These are phyloP conservation scores for Populus trichocarpa DNA, from an alignment of 441 rosid species.

Conservation along the genomic window DNA sequence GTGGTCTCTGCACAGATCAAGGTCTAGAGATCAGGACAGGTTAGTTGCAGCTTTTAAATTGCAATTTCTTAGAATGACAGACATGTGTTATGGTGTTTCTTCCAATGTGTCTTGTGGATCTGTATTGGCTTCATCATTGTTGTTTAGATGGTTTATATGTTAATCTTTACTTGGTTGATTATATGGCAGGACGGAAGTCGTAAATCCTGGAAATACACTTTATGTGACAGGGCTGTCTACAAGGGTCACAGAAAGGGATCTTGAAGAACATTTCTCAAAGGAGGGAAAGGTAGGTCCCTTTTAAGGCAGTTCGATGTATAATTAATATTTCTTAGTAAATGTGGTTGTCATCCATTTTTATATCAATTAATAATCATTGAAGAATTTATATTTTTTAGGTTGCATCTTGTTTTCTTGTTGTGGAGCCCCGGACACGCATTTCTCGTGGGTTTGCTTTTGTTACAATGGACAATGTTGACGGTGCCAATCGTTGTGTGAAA, in stretches of 20 bases:
- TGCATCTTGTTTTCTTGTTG: slow-evolving; percentile 82
- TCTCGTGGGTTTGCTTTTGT: slow-evolving; percentile 98
- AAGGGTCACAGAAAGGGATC: slow-evolving; percentile 84
- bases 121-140: not conserved
- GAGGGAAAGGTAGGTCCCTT: slow-evolving; percentile 77
- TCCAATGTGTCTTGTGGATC: not conserved
- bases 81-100: not conserved
- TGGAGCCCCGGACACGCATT: slow-evolving; percentile 89
- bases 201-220: slow-evolving; percentile 78
- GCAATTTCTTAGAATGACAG: not conserved
- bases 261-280: slow-evolving; percentile 89
- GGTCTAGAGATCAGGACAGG: slow-evolving; percentile 89
- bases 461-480: slow-evolving; percentile 74
- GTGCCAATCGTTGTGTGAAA: slow-evolving; percentile 84
- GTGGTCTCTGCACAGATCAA: slow-evolving; percentile 45
- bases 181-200: slow-evolving; percentile 40
- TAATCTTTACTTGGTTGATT: slow-evolving; percentile 7
- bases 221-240: slow-evolving; percentile 95
- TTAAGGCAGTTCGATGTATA: not conserved
- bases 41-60: slow-evolving; percentile 31
- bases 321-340: not conserved
- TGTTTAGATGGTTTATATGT: not conserved
- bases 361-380: not conserved
- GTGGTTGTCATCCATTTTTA: not conserved
- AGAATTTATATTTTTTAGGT: slow-evolving; percentile 44